A percentile compares a stretch with the other conserved stretches of the same genome.
phyloP scores from a whole-genome alignment of 2,329 filamentous ascomycete genomes.

The Davidsoniella australis region DNA sequence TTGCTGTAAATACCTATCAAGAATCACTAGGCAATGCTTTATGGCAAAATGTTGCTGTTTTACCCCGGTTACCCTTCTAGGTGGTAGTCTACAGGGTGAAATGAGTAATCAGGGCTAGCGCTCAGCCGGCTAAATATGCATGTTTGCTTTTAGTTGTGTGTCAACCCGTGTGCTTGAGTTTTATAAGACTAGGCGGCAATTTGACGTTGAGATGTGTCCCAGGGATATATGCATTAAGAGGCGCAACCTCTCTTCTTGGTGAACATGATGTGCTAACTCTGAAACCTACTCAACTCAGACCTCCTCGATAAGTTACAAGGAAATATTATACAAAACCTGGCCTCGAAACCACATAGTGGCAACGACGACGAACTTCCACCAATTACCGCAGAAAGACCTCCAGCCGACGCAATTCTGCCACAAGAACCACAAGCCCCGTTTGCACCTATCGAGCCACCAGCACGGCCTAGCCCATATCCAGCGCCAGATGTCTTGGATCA shows the following conservation, averaged over 20 bases:
- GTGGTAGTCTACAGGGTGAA: too few relatives aligned
- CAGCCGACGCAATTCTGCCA: constrained; percentile 11
- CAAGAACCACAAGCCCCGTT: constrained; percentile 48
- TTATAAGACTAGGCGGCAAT: too few relatives aligned
- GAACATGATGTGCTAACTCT: too few relatives aligned
- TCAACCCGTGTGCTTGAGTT: too few relatives aligned
- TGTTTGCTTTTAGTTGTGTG: too few relatives aligned
- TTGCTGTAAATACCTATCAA: background rate
- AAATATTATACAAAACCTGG: constrained; percentile 68
- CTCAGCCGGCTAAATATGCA: too few relatives aligned
- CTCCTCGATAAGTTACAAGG: constrained; percentile 57
- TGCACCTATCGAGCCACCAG: constrained; percentile 29
- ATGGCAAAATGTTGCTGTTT: background rate
- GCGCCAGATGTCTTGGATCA: constrained; percentile 2
- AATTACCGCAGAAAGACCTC: background rate
- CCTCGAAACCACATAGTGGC: constrained; percentile 59
- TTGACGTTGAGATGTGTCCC: too few relatives aligned
- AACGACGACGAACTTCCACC: constrained; percentile 40
- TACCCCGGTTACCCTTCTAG: too few relatives aligned
- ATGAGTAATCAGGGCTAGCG: too few relatives aligned
- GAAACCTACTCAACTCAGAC: constrained; percentile 23
- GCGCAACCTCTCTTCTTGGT: too few relatives aligned
- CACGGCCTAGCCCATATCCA: constrained; percentile 25
- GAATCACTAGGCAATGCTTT: background rate
- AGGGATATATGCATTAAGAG: too few relatives aligned